phyloP scores from a whole-genome alignment of 371 early-diverging fungal species.

The Rhizomucor miehei region DNA sequence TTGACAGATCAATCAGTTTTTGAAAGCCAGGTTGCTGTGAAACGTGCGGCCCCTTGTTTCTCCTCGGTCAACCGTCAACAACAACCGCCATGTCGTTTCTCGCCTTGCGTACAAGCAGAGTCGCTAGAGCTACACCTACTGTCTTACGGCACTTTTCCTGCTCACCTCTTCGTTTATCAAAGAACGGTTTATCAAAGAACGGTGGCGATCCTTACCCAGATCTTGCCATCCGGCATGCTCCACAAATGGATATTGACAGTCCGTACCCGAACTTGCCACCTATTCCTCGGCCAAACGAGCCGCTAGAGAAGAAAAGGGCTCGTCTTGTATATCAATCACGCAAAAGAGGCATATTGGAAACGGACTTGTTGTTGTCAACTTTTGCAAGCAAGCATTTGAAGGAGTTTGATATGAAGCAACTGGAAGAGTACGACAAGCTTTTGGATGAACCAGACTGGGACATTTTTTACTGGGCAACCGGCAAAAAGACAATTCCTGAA shows the following conservation, averaged over 20 bases:
- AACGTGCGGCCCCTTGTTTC: too few species aligned
- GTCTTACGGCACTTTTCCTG: too few species aligned
- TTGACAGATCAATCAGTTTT: too few species aligned
- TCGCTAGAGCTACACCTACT: too few species aligned
- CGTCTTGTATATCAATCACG: conserved; percentile 88
- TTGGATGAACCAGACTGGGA: conserved; percentile 96
- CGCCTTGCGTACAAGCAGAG: too few species aligned
- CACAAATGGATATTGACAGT: conserved; percentile 40
- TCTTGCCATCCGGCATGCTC: conserved; percentile 44
- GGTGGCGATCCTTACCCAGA: conserved; percentile 43
- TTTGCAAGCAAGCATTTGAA: conserved; percentile 72
- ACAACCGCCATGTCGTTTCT: too few species aligned
- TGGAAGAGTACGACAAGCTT: conserved; percentile 78
- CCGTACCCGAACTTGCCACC: conserved; percentile 64
- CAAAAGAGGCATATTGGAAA: conserved; percentile 95
- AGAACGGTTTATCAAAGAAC: conserved; percentile 1
- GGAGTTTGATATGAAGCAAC: conserved; percentile 50
- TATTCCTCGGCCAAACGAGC: conserved; percentile 61
- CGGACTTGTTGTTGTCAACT: conserved; percentile 87
- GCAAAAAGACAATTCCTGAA: conserved; percentile 65
- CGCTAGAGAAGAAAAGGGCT: conserved; percentile 67
- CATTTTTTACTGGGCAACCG: conserved; percentile 90
- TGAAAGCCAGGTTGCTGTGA: too few species aligned
- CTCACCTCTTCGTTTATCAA: too few species aligned
- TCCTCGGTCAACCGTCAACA: too few species aligned